These are phyloP conservation scores for Neopestalotiopsis clavispora DNA, from an alignment of 2,329 filamentous ascomycete genomes.

Conservation along the genomic window DNA sequence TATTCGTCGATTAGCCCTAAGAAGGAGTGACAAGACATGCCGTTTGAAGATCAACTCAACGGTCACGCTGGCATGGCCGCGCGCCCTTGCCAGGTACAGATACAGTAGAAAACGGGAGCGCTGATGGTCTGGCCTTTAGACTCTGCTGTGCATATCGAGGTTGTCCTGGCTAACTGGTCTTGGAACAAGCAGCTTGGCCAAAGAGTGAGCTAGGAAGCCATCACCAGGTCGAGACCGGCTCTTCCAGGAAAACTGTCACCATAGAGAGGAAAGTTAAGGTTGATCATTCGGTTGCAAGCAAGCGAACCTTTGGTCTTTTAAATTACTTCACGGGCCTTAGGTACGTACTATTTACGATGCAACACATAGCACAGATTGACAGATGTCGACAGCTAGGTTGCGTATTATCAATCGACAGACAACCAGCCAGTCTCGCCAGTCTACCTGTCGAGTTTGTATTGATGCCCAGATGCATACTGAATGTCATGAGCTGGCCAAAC, in stretches of 20 bases:
- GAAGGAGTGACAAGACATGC: neutral
- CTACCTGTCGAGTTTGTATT: neutral
- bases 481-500: too few species aligned
- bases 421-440: too few species aligned
- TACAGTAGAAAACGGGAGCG: too few species aligned
- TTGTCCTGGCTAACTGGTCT: too few species aligned
- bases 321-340: neutral
- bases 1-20: neutral
- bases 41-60: neutral
- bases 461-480: neutral
- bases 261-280: neutral
- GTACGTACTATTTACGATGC: neutral
- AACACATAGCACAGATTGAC: too few species aligned
- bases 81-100: neutral
- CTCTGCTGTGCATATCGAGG: too few species aligned
- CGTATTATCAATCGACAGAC: neutral
- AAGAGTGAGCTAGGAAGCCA: too few species aligned
- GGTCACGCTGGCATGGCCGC: neutral
- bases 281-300: neutral
- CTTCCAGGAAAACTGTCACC: neutral
- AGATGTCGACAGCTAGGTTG: neutral
- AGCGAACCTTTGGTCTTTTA: neutral
- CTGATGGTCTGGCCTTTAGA: neutral
- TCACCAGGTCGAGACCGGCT: neutral
- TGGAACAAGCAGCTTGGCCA: too few species aligned